Evolutionary conservation across 805 yeast genomes (phyloP).

Genomic region (Saturnispora saitoi): DNA sequence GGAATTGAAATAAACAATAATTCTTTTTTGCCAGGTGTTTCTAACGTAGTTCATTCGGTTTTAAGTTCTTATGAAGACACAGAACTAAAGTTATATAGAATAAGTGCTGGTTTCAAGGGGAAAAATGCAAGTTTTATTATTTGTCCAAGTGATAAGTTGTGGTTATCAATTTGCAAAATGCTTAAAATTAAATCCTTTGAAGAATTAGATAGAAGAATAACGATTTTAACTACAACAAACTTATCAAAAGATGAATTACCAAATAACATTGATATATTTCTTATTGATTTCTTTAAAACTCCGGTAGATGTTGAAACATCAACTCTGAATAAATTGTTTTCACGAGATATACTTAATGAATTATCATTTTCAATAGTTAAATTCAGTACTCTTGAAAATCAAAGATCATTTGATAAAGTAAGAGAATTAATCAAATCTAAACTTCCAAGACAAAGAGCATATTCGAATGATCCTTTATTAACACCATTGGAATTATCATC

Average conservation of each 20-base stretch:
- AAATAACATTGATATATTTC: not conserved
- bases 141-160: not conserved
- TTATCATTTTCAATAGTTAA: not conserved
- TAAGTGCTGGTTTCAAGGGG: not conserved
- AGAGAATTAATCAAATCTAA: constrained; percentile 5
- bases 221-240: not conserved
- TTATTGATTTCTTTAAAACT: not conserved
- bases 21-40: not conserved
- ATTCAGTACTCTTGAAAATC: not conserved
- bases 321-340: not conserved
- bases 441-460: constrained; percentile 7
- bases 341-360: constrained; percentile 5
- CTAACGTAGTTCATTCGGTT: not conserved
- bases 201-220: not conserved
- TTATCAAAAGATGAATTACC: not conserved
- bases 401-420: not conserved
- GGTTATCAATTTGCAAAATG: not conserved
- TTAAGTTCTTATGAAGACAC: not conserved
- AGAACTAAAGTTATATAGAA: not conserved
- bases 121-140: constrained; percentile 4
- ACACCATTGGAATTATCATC: constrained; percentile 3
- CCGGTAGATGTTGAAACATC: not conserved
- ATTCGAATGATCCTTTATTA: constrained; percentile 1
- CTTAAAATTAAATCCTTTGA: not conserved
- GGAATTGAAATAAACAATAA: not conserved